Percentiles rank a stretch among this genome's conserved stretches.
phyloP scores from a whole-genome alignment of 1,284 basidiomycete species.

The Athelia sp. region DNA sequence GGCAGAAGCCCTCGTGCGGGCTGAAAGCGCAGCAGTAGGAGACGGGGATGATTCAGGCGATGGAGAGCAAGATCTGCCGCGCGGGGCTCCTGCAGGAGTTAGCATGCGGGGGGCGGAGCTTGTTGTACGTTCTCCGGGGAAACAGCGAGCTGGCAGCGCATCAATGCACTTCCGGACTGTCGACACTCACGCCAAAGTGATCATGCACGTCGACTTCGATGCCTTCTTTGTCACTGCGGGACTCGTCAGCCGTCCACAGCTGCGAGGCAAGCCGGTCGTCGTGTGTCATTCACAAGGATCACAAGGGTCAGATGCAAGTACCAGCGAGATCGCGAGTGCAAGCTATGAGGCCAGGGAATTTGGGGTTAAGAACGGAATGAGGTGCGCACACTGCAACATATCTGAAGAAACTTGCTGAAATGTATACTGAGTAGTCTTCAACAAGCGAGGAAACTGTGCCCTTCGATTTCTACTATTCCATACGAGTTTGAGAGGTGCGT shows the following conservation, averaged over 20 bases:
- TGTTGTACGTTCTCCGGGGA: constrained; percentile 40
- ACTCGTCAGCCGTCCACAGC: constrained; percentile 68
- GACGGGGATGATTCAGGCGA: constrained; percentile 20
- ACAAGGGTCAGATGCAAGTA: constrained; percentile 67
- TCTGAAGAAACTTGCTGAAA: neutral
- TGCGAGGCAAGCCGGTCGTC: constrained; percentile 84
- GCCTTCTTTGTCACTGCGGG: constrained; percentile 97
- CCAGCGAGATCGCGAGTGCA: constrained; percentile 92
- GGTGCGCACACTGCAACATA: constrained; percentile 35
- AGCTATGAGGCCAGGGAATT: constrained; percentile 90
- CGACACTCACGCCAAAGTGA: constrained; percentile 51
- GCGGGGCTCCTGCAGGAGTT: constrained; percentile 21
- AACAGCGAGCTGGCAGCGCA: constrained; percentile 24
- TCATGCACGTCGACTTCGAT: constrained; percentile 97
- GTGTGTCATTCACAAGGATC: constrained; percentile 90
- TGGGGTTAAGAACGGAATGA: constrained; percentile 95
- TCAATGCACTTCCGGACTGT: constrained; percentile 14
- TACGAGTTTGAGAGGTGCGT: constrained; percentile 80
- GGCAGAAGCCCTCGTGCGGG: constrained; percentile 69
- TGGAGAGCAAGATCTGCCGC: constrained; percentile 18
- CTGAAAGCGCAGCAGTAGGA: constrained; percentile 37
- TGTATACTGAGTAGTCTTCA: constrained; percentile 52
- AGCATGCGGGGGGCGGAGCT: constrained; percentile 61
- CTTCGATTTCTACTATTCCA: constrained; percentile 76
- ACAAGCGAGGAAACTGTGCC: constrained; percentile 78